These are phyloP conservation scores for Russula griseocarnosa DNA, from an alignment of 768 basidiomycete species.

Conservation along the genomic window DNA sequence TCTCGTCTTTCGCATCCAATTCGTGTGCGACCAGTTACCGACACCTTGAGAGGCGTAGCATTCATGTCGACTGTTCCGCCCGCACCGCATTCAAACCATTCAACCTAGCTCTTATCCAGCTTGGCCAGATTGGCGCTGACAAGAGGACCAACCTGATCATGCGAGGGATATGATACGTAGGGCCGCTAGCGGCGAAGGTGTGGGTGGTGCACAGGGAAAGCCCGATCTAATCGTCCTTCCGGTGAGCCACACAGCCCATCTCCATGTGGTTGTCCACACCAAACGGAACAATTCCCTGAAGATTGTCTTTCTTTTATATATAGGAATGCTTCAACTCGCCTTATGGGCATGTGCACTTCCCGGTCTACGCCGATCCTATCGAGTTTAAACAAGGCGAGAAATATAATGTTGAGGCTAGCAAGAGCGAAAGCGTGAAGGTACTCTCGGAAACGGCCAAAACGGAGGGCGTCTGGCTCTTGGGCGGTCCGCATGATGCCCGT, in stretches of 20 bases:
- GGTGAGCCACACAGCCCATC: slow-evolving; percentile 39
- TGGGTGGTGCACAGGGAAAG: slow-evolving; percentile 42
- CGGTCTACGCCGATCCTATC: slow-evolving; percentile 77
- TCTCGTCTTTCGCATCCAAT: not conserved
- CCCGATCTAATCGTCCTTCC: slow-evolving; percentile 83
- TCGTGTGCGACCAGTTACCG: slow-evolving; percentile 1
- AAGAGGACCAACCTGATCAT: slow-evolving; percentile 79
- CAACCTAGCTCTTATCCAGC: slow-evolving; percentile 83
- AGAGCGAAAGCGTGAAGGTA: slow-evolving; percentile 77
- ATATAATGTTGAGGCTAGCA: slow-evolving; percentile 52
- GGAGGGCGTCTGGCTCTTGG: slow-evolving; percentile 82
- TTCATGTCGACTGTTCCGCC: slow-evolving; percentile 24
- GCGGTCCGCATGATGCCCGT: slow-evolving; percentile 49
- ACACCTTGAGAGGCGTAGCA: not conserved
- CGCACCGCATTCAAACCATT: slow-evolving; percentile 60
- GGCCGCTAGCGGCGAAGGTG: slow-evolving; percentile 46
- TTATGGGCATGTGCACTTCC: slow-evolving; percentile 76
- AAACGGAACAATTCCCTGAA: slow-evolving; percentile 31
- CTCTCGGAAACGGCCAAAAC: slow-evolving; percentile 79
- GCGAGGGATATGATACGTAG: slow-evolving; percentile 75
- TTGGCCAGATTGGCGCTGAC: slow-evolving; percentile 66
- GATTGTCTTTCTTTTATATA: not conserved
- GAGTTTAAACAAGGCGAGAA: slow-evolving; percentile 52
- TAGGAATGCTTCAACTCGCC: slow-evolving; percentile 87
- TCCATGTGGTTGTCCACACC: not conserved